phyloP scores from a whole-genome alignment of 805 yeast species.

The Metschnikowia kofuensis region DNA sequence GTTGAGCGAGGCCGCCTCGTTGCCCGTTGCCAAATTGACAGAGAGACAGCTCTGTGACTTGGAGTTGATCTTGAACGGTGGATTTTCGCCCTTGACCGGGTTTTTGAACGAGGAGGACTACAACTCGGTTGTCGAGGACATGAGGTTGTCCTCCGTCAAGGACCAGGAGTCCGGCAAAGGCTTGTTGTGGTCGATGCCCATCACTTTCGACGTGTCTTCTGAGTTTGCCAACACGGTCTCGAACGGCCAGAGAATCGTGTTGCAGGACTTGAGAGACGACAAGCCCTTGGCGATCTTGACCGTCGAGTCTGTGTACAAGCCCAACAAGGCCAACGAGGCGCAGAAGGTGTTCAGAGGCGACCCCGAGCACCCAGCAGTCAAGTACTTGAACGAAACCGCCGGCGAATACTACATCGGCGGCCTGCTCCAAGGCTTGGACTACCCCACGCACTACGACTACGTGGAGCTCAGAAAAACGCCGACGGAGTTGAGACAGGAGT shows the following conservation, averaged over 20 bases:
- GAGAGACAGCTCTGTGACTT: constrained; percentile 92
- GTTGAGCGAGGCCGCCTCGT: constrained; percentile 52
- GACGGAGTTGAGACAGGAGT: constrained; percentile 83
- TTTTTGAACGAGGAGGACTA: constrained; percentile 68
- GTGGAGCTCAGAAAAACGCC: constrained; percentile 87
- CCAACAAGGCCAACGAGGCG: constrained; percentile 80
- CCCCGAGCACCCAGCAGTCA: constrained; percentile 92
- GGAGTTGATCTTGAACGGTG: constrained; percentile 89
- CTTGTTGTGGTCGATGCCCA: constrained; percentile 87
- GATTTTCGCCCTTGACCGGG: constrained; percentile 81
- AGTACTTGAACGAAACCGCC: constrained; percentile 66
- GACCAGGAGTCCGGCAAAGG: constrained; percentile 47
- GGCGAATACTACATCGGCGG: constrained; percentile 92
- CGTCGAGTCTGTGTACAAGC: constrained; percentile 73
- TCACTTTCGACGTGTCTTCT: constrained; percentile 73
- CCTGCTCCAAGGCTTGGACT: constrained; percentile 72
- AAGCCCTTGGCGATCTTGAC: constrained; percentile 78
- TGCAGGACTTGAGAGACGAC: constrained; percentile 81
- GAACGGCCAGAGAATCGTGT: constrained; percentile 61
- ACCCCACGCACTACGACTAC: constrained; percentile 89
- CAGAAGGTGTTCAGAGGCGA: constrained; percentile 90
- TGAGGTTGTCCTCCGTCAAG: constrained; percentile 58
- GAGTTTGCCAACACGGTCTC: constrained; percentile 43
- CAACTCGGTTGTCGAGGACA: constrained; percentile 59
- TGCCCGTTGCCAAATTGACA: constrained; percentile 55